Base-by-base conservation (phyloP, 306 rosid species). In the Casuarina glauca region DNA sequence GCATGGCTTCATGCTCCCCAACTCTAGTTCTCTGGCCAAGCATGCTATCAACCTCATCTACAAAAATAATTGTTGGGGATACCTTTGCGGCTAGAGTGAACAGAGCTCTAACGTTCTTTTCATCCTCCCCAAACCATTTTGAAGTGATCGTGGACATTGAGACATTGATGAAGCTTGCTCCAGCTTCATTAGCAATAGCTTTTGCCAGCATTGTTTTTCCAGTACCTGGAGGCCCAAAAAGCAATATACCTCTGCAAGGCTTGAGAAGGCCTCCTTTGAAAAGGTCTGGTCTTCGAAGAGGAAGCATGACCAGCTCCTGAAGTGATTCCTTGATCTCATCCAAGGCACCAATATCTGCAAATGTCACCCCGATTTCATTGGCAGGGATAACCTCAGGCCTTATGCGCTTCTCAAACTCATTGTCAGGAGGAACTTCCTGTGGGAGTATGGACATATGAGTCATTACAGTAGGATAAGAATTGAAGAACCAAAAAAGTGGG, bases 11-110 rank as follows among this genome's bases (percentile, higher is more conserved):
- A 16, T 90, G 96, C 83, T 89, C 96, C 61, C 91, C 93, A 66
- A 87, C 90, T 84, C 93, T 84, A 57, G 97, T 88, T 39, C 97
- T 53, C 77, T 90, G 92, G 8, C 97, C 97, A 42, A 92, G 96
- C 93, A 92, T 86, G 86, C 97, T 90, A 74, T 92, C 97, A 61
- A 92, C 97, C 78, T 92, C 97, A 41, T 92, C 97, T 42, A 92
- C 87, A 35, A 92, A 92, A 70, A 92, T 90, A 48, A 92, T 86
- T 52, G 97, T 90, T 3, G 97, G 97, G 4, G 96, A 81, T 82
- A 92, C 93, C 84, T 92, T 92, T 46, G 92, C 92, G 4, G 96
- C 97, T 17, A 92, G 89, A 1, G 93, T 84, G 89, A 92, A 92
- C 5, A 92, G 67, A 39, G 97, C 97, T 36, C 93, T 81, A 50